Base-by-base conservation (phyloP, 2,329 filamentous ascomycete genomes). In the Neopestalotiopsis sp. region DNA sequence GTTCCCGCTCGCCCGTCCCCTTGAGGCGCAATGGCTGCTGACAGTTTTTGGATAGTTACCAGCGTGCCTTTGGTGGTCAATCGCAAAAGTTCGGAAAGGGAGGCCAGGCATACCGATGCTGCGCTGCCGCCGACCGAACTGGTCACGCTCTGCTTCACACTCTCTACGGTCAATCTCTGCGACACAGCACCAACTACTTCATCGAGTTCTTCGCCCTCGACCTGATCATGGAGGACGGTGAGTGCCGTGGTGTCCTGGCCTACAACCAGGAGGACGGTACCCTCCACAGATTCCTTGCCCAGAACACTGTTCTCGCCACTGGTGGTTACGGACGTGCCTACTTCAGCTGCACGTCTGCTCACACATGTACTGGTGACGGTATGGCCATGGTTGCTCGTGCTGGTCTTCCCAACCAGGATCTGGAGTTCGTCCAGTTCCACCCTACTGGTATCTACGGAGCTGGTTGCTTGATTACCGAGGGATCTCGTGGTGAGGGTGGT, bases 191-290 rank as follows among this genome's bases (percentile, higher is more conserved):
- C 79, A 98, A 98, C 88, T 99, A 98, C 89, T 98, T 99, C 85
- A 98, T 99, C 82, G 96, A 98, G 85, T 98, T 95, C 88, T 99
- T 98, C 82, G 96, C 95, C 76, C 89, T 97, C 74, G 96, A 98
- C 81, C 86, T 98, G 83, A 92, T 99, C 78, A 98, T 98, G 96
- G 92, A 98, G 85, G 93, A 97, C 77, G 95, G 95, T 71, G 93
- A 95, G 83, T 98, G 95, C 88, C 95, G 95, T 75, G 96, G 96
- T 89, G 93, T 98, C 74, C 88, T 98, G 74, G 95, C 95, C 70
- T 98, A 98, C 86, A 98, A 98, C 89, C 95, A 98, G 85, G 95
- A 99, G 85, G 96, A 99, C 79, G 96, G 96, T 73, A 98, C 95
- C 40, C 91, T 98, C 71, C 96, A 99, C 87, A 91, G 96, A 79